Evolutionary conservation across 345 rosid species (phyloP), one percentile per base, ranked within the genome.

Genomic region (Carallia pectinifolia): DNA sequence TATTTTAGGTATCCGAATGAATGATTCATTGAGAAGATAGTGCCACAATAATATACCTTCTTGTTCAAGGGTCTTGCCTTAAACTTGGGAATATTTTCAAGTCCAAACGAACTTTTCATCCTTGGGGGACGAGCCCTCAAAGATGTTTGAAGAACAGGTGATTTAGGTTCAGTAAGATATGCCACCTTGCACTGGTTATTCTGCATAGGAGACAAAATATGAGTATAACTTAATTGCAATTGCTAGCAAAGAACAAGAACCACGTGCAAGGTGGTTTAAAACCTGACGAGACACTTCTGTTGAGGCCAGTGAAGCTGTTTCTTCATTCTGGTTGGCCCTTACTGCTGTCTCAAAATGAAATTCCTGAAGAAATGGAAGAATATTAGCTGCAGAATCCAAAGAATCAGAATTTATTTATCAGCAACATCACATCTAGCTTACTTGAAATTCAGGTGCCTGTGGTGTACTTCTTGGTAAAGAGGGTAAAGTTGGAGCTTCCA

Each of bases 51-150:
- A 56, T 23, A 13, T 78, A 92, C 99, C 98, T 92, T 92, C 70
- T 86, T 92, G 70, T 96, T 90, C 79, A 96, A 75, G 77, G 97
- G 96, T 81, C 86, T 92, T 39, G 99, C 99, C 86, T 89, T 96
- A 76, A 96, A 96, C 71, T 85, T 96, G 36, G 97, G 97, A 19
- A 85, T 84, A 76, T 90, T 96, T 80, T 90, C 96, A 64, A 90
- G 86, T 76, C 92, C 99, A 6, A 79, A 75, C 53, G 95, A 89
- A 76, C 88, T 89, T 84, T 96, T 92, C 71, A 84, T 85, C 56
- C 36, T 80, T 53, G 87, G 71, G 65, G 93, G 95, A 64, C 99
- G 96, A 53, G 98, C 97, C 87, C 99, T 86, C 73, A 92, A 64
- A 72, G 87, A 85, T 75, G 98, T 92, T 39, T 86, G 92, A 63